Conservation (phyloP, 2,329 filamentous ascomycete genomes). For the Juglanconis oblonga region DNA sequence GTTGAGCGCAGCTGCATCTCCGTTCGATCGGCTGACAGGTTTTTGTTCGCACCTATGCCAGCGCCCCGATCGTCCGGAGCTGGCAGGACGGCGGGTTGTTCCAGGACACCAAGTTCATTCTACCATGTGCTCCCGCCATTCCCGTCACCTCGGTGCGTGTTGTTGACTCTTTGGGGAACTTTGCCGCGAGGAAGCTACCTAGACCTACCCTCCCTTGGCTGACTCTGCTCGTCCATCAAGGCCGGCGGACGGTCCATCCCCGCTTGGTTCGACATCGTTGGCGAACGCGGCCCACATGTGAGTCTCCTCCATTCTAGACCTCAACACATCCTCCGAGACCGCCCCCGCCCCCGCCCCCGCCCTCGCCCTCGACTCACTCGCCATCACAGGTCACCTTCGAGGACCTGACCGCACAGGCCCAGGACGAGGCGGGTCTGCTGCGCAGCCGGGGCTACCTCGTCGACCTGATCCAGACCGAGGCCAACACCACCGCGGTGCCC, state of each 20-base stretch:
- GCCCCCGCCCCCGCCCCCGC: too few relatives aligned
- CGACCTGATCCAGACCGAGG: not conserved
- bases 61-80: not conserved
- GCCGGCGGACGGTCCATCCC: constrained; percentile 1
- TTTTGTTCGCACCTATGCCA: not conserved
- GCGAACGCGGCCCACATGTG: constrained; percentile 5
- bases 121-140: not conserved
- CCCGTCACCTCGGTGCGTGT: constrained; percentile 3
- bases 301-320: too few relatives aligned
- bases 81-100: constrained; percentile 10
- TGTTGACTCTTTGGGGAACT: not conserved
- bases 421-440: constrained; percentile 8
- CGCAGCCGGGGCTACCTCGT: constrained; percentile 10
- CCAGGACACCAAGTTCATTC: constrained; percentile 14
- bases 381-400: constrained; percentile 1
- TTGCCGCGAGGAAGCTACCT: too few relatives aligned
- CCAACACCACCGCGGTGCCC: not conserved
- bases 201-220: not conserved
- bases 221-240: not conserved
- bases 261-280: constrained; percentile 11
- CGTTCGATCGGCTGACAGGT: not conserved
- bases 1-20: not conserved
- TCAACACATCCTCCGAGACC: too few relatives aligned
- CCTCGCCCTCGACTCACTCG: not conserved
- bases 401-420: not conserved